Evolutionary conservation across 495 filamentous ascomycete species (phyloP).

Genomic region (Corynascus novoguineensis): DNA sequence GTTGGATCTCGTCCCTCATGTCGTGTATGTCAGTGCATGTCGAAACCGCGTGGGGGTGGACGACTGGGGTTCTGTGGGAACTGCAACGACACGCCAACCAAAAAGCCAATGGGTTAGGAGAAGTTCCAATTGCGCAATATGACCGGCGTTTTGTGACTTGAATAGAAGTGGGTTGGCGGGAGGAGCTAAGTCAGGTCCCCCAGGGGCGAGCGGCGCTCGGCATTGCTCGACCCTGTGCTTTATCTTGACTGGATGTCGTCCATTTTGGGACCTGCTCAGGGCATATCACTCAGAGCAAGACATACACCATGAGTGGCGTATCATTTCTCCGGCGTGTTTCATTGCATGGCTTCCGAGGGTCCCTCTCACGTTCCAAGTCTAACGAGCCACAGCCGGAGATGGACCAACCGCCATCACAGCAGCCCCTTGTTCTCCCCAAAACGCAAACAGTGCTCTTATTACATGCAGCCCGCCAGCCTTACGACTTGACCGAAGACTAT

Average conservation of each 20-base stretch:
- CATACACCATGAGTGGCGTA: conserved; percentile 1
- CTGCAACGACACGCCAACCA: neutral
- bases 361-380: conserved; percentile 2
- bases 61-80: neutral
- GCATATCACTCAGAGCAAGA: neutral
- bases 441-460: conserved; percentile 43
- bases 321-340: conserved; percentile 26
- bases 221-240: neutral
- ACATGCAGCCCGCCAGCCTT: conserved; percentile 40
- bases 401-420: neutral
- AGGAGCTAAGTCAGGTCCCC: neutral
- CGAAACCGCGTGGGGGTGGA: conserved; percentile 10
- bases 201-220: neutral
- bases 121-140: conserved; percentile 24
- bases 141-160: conserved; percentile 15
- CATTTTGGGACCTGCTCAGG: neutral
- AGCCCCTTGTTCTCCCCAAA: conserved; percentile 9
- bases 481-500: conserved; percentile 40
- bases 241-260: neutral
- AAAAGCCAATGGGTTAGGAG: conserved; percentile 13
- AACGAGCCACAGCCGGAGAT: neutral
- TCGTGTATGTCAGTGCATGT: too few relatives aligned
- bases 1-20: too few relatives aligned
- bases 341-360: conserved; percentile 12
- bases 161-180: neutral